phyloP scores from a whole-genome alignment of 108 stramenopile genomes.

The Fistulifera solaris region DNA sequence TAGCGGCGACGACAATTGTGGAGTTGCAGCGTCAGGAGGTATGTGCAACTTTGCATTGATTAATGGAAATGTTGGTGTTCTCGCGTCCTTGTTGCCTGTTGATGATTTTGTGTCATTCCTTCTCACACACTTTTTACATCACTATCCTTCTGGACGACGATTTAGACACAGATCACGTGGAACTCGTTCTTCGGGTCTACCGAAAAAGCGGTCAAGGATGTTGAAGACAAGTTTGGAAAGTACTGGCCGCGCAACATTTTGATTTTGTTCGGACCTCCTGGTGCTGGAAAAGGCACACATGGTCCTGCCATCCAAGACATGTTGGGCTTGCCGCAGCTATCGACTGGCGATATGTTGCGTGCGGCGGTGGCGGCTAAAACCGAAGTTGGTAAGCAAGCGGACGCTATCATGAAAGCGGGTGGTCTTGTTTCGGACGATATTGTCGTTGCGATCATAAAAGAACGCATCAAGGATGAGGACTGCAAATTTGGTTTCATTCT shows the following conservation, averaged over 20 bases:
- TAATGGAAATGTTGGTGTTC: too few relatives aligned
- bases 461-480: conserved; percentile 84
- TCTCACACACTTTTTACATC: too few relatives aligned
- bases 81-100: too few relatives aligned
- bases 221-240: conserved; percentile 73
- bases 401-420: conserved; percentile 96
- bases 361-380: conserved; percentile 94
- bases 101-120: too few relatives aligned
- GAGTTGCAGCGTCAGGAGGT: too few relatives aligned
- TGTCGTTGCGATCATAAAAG: conserved; percentile 92
- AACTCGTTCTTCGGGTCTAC: conserved; percentile 5
- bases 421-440: conserved; percentile 94
- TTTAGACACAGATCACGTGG: too few relatives aligned
- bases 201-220: conserved; percentile 36
- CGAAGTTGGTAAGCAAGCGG: conserved; percentile 93
- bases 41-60: too few relatives aligned
- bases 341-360: conserved; percentile 98
- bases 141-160: too few relatives aligned
- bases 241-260: conserved; percentile 92
- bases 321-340: conserved; percentile 80
- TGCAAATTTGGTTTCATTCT: conserved; percentile 97
- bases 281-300: conserved; percentile 84
- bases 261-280: conserved; percentile 49
- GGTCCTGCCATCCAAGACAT: conserved; percentile 82
- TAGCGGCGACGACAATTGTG: too few relatives aligned